A percentile compares a stretch with the other conserved stretches of the same genome.
phyloP scores from a whole-genome alignment of 176 grass and related monocot genomes.

The Secale cereale region DNA sequence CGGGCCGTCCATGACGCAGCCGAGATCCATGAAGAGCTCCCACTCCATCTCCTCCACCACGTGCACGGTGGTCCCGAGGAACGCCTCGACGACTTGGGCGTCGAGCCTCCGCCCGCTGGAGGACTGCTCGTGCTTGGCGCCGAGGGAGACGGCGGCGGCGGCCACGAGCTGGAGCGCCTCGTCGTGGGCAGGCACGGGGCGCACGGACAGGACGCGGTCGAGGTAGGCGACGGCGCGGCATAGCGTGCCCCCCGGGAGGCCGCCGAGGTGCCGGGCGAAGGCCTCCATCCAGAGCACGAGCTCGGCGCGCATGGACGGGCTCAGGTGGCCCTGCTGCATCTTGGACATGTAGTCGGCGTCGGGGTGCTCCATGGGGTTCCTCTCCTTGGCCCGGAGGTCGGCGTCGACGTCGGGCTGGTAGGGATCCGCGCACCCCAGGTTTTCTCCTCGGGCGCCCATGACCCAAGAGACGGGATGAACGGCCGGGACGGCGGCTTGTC shows the following conservation, averaged over 20 bases:
- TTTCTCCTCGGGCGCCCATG: background rate
- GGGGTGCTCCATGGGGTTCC: background rate
- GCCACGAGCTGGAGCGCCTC: no score
- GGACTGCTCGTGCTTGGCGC: no score
- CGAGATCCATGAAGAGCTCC: background rate
- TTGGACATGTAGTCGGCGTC: background rate
- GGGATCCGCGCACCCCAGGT: background rate
- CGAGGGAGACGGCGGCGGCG: no score
- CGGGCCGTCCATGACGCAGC: background rate
- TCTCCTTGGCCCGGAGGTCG: background rate
- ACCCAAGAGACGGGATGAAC: background rate
- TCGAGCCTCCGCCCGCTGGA: no score
- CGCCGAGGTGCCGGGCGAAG: no score
- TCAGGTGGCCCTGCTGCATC: background rate
- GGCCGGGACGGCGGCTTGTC: background rate
- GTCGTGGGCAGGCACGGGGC: no score
- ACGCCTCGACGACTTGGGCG: no score
- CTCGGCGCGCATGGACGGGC: background rate
- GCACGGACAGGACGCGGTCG: no score
- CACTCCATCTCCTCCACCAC: background rate
- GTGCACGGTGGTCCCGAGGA: no score
- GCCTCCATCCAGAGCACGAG: no score
- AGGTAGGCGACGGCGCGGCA: no score
- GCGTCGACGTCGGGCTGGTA: background rate
- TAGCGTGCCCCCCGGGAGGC: no score